phyloP scores from a whole-genome alignment of 768 basidiomycete genomes.

The Leccinum boreale region DNA sequence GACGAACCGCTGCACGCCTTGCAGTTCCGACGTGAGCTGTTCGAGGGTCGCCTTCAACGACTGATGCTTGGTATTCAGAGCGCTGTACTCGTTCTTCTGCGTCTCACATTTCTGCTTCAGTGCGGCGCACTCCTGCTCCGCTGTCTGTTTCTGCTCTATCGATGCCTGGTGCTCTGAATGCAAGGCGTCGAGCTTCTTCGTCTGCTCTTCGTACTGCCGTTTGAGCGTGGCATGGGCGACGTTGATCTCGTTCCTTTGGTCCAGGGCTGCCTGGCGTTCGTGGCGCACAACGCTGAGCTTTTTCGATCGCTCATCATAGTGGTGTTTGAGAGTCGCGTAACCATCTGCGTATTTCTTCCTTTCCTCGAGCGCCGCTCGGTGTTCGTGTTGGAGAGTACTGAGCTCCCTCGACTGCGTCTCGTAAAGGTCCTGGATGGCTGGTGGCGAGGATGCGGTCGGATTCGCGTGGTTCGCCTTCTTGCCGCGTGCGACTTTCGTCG shows the following conservation, averaged over 20 bases:
- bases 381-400: slow-evolving; percentile 1
- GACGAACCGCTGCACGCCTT: slow-evolving; percentile 42
- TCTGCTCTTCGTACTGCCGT: slow-evolving; percentile 12
- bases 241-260: slow-evolving; percentile 7
- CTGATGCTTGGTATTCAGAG: slow-evolving; percentile 5
- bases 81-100: slow-evolving; percentile 13
- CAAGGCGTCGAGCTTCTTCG: slow-evolving; percentile 4
- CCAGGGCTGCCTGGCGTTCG: slow-evolving; percentile 2
- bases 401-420: slow-evolving; percentile 9
- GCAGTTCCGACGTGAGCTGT: slow-evolving; percentile 39
- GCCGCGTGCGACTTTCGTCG: neutral
- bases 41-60: slow-evolving; percentile 31
- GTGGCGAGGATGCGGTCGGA: neutral
- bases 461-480: neutral
- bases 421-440: neutral
- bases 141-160: slow-evolving; percentile 3
- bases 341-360: neutral
- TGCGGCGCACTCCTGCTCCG: neutral
- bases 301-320: slow-evolving; percentile 6
- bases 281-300: neutral
- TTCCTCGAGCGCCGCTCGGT: slow-evolving; percentile 3
- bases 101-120: slow-evolving; percentile 12
- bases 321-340: neutral
- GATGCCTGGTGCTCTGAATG: slow-evolving; percentile 1
- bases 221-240: slow-evolving; percentile 16